Base-by-base conservation (phyloP, 139 green algal species). In the Chlorella ohadii region DNA sequence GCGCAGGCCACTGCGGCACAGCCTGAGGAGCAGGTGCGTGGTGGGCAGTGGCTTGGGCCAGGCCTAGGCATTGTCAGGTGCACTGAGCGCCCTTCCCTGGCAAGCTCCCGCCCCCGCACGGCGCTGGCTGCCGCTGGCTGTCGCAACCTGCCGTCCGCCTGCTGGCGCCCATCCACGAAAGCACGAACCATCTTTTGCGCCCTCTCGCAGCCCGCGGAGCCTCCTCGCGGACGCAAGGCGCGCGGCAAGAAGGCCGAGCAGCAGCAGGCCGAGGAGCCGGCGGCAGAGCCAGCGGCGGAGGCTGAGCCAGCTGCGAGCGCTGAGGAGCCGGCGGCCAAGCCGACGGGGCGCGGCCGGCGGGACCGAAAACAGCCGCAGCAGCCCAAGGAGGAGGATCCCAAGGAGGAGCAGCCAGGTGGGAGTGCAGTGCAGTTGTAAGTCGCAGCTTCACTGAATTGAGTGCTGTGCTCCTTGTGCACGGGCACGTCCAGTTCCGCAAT, bases 191-290 rank as follows among this genome's bases (percentile, higher is more conserved):
- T n/a, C n/a, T n/a, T n/a, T n/a, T n/a, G n/a, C n/a, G n/a, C n/a
- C n/a, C n/a, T n/a, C n/a, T n/a, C 39, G 71, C 41, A 78, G 72
- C 28, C n/a, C 23, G n/a, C n/a, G 9, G 44, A 78, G 44, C 28
- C 47, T 16, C n/a, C 72, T 1, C 44, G 44, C 16, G 72, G n/a
- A 16, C 47, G 72, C 3, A 78, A 78, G 51, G 72, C 44, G 55
- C 72, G 72, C 31, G 72, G 72, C 47, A 64, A 47, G n/a, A 79
- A 79, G 72, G 36, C 28, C 11, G 28, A 68, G 63, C 63, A 68
- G 63, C 63, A 68, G 31, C 28, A 34, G 28, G 12, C 20, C n/a
- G 65, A 72, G 65, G 65, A 44, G 65, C 31, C 31, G 1, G 65
- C 33, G 41, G n/a, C 73, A 4, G 72, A 79, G 72, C 72, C 28